Percentiles rank a stretch among this genome's conserved stretches.
These are phyloP conservation scores for Alisma plantagoaquatica DNA, from an alignment of 106 monocot species.

Conservation along the genomic window DNA sequence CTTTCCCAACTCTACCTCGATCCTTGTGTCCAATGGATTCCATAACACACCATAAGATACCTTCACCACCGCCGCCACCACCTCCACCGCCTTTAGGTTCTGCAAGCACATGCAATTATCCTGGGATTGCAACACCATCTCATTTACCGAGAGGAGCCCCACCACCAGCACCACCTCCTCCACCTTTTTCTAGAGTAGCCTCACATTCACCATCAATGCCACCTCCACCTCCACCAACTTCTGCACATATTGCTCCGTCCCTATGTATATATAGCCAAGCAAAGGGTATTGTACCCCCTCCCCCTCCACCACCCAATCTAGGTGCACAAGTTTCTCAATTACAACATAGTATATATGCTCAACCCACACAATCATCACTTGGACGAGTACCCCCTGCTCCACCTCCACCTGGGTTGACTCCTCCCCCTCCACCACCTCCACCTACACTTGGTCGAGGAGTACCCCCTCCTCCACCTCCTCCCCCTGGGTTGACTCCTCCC, in stretches of 20 bases:
- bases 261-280: neutral
- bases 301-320: constrained; percentile 15
- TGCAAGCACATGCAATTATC: neutral
- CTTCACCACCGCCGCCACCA: constrained; percentile 9
- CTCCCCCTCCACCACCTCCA: constrained; percentile 21
- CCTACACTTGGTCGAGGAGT: neutral
- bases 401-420: constrained; percentile 9
- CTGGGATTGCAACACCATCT: neutral
- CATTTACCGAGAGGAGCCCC: constrained; percentile 1
- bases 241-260: neutral
- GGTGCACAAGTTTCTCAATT: constrained; percentile 3
- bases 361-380: constrained; percentile 13
- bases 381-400: neutral
- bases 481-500: neutral
- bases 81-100: constrained; percentile 5
- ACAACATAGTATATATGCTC: neutral
- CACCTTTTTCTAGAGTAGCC: neutral
- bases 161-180: constrained; percentile 9
- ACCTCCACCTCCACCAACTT: neutral
- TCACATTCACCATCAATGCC: constrained; percentile 2
- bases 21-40: too few relatives aligned
- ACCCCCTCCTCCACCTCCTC: constrained; percentile 20
- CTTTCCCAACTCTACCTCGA: constrained; percentile 3
- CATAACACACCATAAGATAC: neutral
- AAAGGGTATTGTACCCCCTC: neutral